These are phyloP conservation scores for Fraxinus excelsior DNA, from an alignment of 257 asterid species.

Conservation along the genomic window DNA sequence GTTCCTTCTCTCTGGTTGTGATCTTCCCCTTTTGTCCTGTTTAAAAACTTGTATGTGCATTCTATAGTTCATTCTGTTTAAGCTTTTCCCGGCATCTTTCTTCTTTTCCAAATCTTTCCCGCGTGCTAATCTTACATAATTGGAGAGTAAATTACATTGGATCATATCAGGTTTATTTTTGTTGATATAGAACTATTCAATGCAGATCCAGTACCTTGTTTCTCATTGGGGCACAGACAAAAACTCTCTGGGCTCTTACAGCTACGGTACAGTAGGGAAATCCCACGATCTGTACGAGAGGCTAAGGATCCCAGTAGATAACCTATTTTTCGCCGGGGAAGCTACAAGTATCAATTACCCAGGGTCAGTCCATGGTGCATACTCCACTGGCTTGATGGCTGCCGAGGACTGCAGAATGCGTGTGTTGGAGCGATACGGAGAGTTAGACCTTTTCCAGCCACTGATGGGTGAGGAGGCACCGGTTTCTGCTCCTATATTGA, in stretches of 20 bases:
- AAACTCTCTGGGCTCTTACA: slow-evolving; percentile 79
- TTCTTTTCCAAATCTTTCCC: no score
- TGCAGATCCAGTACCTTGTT: slow-evolving; percentile 78
- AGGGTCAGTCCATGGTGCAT: slow-evolving; percentile 95
- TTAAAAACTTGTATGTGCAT: no score
- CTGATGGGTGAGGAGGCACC: slow-evolving; percentile 67
- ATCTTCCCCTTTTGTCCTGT: no score
- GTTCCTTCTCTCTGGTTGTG: no score
- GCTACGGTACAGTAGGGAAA: slow-evolving; percentile 76
- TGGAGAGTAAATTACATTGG: no score
- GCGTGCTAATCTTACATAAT: no score
- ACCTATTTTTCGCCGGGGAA: slow-evolving; percentile 88
- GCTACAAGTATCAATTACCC: slow-evolving; percentile 78
- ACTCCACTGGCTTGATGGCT: slow-evolving; percentile 82
- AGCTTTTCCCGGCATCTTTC: no score
- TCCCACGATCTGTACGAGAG: slow-evolving; percentile 80
- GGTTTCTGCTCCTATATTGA: slow-evolving; percentile 63
- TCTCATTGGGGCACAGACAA: slow-evolving; percentile 85
- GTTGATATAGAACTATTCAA: no score
- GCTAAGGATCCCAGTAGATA: slow-evolving; percentile 81
- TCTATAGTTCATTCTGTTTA: no score
- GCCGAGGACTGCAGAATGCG: slow-evolving; percentile 95
- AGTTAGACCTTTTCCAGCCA: slow-evolving; percentile 72
- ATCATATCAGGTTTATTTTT: no score
- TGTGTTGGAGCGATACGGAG: slow-evolving; percentile 80